Base-by-base conservation (phyloP, 2,329 filamentous ascomycete species). In the Pseudocercospora fuligena region DNA sequence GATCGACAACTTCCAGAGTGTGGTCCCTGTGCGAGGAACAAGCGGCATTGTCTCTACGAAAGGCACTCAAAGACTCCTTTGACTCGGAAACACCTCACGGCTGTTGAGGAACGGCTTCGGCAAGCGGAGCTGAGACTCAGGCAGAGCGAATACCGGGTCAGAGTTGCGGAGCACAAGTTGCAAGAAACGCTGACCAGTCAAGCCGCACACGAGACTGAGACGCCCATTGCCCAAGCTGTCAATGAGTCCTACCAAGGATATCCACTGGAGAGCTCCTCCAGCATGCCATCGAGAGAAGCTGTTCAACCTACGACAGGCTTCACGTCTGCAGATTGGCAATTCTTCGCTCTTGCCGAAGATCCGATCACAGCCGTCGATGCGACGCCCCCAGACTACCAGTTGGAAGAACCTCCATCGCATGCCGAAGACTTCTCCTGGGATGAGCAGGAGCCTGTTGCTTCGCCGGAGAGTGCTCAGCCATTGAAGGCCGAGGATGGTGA, bases 21-120 rank as follows among this genome's bases (percentile, higher is more conserved):
- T 46, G 70, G 69, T n/a, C 69, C 73, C 3, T 85, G 82, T 69
- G 72, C 78, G 57, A 80, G 80, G 64, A 82, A 83, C 69, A 77
- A 80, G 49, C 75, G 83, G 14, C 80, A 82, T 66, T 85, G 83
- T 66, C 74, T 83, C 6, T 85, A 85, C 64, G 83, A 85, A 69
- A 82, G 81, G 68, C 80, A 83, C 60, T 77, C 78, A n/a, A 78
- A 80, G 53, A 85, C 83, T 12, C 83, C 82, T 5, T 74, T 85
- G 66, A 85, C 83, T 5, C 77, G 83, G 51, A 83, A 80, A 77
- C 80, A 78, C 68, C 74, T 84, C 19, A 83, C 81, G 0, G 79
- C 82, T 59, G 80, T 83, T 5, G 82, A 84, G 66, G 78, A 77
- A 31, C 77, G 80, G 19, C 72, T 84, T 21, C 78, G 72, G 14